Evolutionary conservation across 352 stramenopile genomes (phyloP).

Genomic region (Globisporangium yorkense): DNA sequence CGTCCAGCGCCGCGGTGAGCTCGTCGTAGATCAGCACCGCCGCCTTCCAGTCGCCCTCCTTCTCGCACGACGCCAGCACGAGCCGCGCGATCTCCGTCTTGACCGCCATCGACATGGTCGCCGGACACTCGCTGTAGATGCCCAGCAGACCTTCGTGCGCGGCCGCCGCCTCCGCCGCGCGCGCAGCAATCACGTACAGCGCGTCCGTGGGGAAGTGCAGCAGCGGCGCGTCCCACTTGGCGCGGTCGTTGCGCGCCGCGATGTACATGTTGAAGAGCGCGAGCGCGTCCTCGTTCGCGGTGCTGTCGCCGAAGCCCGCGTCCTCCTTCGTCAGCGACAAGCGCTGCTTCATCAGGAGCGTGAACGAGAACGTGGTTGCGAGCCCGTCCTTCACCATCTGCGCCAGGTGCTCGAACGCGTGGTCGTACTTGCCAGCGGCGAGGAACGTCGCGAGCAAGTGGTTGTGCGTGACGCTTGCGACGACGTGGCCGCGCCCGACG

Average conservation of each 20-base stretch:
- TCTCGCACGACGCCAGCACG: conserved; percentile 55
- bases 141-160: conserved; percentile 58
- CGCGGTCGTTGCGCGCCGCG: conserved; percentile 34
- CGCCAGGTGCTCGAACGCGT: conserved; percentile 38
- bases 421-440: conserved; percentile 40
- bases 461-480: conserved; percentile 64
- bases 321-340: conserved; percentile 16
- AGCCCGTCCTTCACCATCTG: conserved; percentile 37
- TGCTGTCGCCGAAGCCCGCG: neutral
- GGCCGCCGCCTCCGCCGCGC: conserved; percentile 30
- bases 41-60: conserved; percentile 59
- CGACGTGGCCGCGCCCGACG: conserved; percentile 35
- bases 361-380: conserved; percentile 69
- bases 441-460: conserved; percentile 69
- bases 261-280: conserved; percentile 59
- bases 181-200: conserved; percentile 58
- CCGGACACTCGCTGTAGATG: conserved; percentile 48
- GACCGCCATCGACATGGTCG: conserved; percentile 40
- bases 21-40: conserved; percentile 77
- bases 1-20: conserved; percentile 45
- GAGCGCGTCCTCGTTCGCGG: conserved; percentile 36
- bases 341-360: conserved; percentile 60
- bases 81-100: conserved; percentile 42
- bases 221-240: conserved; percentile 43
- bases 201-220: conserved; percentile 61